These are phyloP conservation scores for Apiotrichum mycotoxinovorans DNA, from an alignment of 1,284 basidiomycete genomes.

Conservation along the genomic window DNA sequence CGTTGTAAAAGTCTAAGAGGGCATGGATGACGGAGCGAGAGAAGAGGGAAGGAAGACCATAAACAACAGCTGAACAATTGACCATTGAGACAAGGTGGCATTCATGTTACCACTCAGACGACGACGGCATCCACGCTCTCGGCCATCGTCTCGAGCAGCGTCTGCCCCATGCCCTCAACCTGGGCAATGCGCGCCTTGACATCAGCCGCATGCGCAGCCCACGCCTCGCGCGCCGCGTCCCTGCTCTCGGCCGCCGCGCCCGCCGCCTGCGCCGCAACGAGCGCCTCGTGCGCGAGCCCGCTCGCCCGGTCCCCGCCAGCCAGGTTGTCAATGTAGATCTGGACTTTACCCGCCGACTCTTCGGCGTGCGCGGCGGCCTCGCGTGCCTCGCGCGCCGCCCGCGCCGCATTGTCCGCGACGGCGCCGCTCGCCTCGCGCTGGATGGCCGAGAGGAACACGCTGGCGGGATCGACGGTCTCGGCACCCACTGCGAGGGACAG, in stretches of 20 bases:
- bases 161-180: neutral
- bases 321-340: neutral
- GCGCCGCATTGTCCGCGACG: neutral
- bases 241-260: neutral
- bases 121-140: neutral
- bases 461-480: constrained; percentile 1
- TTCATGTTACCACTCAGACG: neutral
- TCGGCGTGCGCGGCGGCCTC: neutral
- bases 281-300: neutral
- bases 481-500: neutral
- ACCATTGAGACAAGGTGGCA: too few species aligned
- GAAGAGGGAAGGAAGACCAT: neutral
- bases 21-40: neutral
- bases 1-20: neutral
- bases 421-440: neutral
- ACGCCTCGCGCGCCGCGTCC: neutral
- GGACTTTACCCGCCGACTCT: neutral
- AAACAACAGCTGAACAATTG: too few species aligned
- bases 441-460: neutral
- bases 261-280: neutral
- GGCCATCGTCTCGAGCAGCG: constrained; percentile 1
- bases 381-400: neutral
- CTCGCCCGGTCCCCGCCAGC: too few species aligned
- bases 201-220: neutral
- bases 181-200: neutral